Conservation (phyloP, 2,329 filamentous ascomycete genomes). For the Fonsecaea erecta region DNA sequence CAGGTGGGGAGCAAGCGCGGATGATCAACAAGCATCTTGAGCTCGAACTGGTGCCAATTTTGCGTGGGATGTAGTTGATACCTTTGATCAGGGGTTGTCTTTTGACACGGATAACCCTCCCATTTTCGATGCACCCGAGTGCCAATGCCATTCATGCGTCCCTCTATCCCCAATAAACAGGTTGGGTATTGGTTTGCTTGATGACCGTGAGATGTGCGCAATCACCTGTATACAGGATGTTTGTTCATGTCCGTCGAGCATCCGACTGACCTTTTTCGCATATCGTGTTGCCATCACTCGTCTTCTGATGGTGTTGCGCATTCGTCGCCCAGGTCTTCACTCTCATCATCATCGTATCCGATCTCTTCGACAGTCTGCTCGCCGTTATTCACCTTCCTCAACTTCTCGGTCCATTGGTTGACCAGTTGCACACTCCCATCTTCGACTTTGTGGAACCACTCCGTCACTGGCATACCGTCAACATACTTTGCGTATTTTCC, state of each 20-base stretch:
- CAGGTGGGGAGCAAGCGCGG: no score
- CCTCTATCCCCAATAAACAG: not conserved
- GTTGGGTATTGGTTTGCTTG: not conserved
- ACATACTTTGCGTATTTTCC: constrained; percentile 20
- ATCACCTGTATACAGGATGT: not conserved
- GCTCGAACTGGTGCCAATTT: no score
- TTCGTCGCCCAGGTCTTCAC: constrained; percentile 12
- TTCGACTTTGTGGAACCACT: constrained; percentile 9
- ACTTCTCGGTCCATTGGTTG: not conserved
- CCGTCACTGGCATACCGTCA: constrained; percentile 12
- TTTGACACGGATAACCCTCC: not conserved
- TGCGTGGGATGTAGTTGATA: no score
- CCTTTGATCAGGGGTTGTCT: not conserved
- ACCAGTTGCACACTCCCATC: not conserved
- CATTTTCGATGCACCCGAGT: not conserved
- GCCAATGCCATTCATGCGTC: not conserved
- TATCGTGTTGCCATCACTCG: constrained; percentile 5
- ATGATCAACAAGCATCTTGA: no score
- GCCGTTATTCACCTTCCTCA: constrained; percentile 17
- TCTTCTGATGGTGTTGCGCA: constrained; percentile 19
- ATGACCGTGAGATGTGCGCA: not conserved
- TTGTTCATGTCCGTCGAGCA: not conserved
- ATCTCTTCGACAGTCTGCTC: constrained; percentile 8
- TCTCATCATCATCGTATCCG: constrained; percentile 29
- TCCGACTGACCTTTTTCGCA: not conserved